phyloP scores from a whole-genome alignment of 768 basidiomycete species.

The Xerocomellus intermedius region DNA sequence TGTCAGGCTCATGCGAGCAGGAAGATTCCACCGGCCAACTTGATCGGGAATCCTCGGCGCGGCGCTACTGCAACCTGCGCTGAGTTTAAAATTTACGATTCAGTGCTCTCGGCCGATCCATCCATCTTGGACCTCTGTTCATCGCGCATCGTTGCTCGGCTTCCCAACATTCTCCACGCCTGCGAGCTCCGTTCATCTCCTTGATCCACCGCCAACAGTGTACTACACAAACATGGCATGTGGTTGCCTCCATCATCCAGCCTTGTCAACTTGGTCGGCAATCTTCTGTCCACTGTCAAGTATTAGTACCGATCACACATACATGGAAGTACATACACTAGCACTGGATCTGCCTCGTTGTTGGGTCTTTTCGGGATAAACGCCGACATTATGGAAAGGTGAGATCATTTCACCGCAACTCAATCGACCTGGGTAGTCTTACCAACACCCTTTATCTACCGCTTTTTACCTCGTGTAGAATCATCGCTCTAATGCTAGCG shows the following conservation, averaged over 20 bases:
- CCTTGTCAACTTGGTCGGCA: not conserved
- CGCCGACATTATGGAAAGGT: not conserved
- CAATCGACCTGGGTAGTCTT: not conserved
- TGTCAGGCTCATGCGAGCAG: not conserved
- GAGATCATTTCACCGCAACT: conserved; percentile 14
- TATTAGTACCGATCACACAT: not conserved
- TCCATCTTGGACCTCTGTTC: not conserved
- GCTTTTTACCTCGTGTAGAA: conserved; percentile 1
- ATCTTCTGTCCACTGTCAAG: not conserved
- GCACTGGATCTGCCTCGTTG: conserved; percentile 3
- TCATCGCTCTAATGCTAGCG: not conserved
- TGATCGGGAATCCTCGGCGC: conserved; percentile 19
- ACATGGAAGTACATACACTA: conserved; percentile 1
- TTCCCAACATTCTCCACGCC: not conserved
- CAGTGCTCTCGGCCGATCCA: conserved; percentile 6
- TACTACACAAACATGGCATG: conserved; percentile 5
- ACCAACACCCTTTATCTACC: not conserved
- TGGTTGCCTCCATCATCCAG: not conserved
- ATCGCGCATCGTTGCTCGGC: not conserved
- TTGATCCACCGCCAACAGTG: conserved; percentile 1
- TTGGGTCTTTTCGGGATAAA: conserved; percentile 1
- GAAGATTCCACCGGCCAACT: conserved; percentile 10
- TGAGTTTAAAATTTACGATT: conserved; percentile 23
- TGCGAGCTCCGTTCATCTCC: not conserved
- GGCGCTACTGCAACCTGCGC: conserved; percentile 13